phyloP scores from a whole-genome alignment of 257 asterid species.

The Anisodus tanguticus region DNA sequence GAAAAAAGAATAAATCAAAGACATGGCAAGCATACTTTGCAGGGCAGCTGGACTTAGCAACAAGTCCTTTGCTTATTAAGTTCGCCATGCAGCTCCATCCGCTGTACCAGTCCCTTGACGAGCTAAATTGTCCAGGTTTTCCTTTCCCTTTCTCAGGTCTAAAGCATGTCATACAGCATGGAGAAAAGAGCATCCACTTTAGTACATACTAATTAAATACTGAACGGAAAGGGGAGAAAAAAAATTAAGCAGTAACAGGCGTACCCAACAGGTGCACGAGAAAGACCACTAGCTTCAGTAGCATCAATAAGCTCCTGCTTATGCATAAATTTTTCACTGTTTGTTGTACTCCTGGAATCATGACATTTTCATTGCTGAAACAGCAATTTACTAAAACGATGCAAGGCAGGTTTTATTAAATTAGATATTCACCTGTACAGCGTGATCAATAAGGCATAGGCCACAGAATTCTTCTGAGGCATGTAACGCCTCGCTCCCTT shows the following conservation, averaged over 20 bases:
- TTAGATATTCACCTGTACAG: constrained; percentile 69
- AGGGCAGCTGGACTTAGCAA: constrained; percentile 93
- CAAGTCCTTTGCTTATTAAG: constrained; percentile 76
- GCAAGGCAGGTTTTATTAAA: neutral
- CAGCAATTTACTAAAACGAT: neutral
- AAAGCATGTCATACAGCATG: constrained; percentile 18
- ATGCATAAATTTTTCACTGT: constrained; percentile 73
- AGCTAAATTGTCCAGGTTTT: constrained; percentile 80
- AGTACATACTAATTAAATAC: constrained; percentile 4
- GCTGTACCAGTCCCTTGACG: constrained; percentile 88
- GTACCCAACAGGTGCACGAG: constrained; percentile 82
- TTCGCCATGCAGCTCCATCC: constrained; percentile 99
- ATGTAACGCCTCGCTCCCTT: constrained; percentile 68
- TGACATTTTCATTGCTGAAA: constrained; percentile 18
- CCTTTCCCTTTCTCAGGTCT: constrained; percentile 92
- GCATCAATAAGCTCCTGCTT: constrained; percentile 88
- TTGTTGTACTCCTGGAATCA: constrained; percentile 56
- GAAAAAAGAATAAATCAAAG: constrained; percentile 5
- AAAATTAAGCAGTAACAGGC: neutral
- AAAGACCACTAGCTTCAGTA: constrained; percentile 92
- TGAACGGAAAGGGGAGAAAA: neutral
- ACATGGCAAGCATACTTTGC: constrained; percentile 70
- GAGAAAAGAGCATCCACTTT: constrained; percentile 9
- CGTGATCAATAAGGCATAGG: constrained; percentile 83
- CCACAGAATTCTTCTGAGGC: constrained; percentile 94